Evolutionary conservation across 2,329 filamentous ascomycete species (phyloP).

Genomic region (Diaporthe sp.): DNA sequence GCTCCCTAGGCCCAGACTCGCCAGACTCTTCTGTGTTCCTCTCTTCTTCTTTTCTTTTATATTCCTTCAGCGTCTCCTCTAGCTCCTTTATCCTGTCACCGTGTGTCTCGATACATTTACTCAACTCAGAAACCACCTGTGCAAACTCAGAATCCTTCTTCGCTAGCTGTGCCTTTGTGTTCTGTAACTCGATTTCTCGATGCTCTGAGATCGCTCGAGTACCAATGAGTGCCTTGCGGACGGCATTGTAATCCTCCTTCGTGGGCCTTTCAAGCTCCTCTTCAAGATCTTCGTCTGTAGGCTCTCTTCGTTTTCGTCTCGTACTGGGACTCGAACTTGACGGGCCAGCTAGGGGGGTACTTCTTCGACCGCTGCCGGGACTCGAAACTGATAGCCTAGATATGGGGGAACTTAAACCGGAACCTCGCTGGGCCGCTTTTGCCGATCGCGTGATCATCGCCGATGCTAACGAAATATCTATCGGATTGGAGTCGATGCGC

Average conservation of each 20-base stretch:
- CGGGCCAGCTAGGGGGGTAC: too few relatives aligned
- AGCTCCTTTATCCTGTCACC: not conserved
- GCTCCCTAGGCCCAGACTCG: not conserved
- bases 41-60: too few relatives aligned
- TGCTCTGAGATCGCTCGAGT: not conserved
- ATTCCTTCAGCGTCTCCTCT: conserved; percentile 15
- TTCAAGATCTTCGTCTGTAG: not conserved
- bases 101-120: not conserved
- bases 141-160: too few relatives aligned
- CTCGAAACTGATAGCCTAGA: not conserved
- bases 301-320: too few relatives aligned
- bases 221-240: not conserved
- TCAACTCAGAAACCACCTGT: not conserved
- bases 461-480: not conserved
- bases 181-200: not conserved
- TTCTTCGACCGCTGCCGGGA: not conserved
- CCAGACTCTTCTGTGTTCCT: too few relatives aligned
- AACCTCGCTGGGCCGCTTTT: not conserved
- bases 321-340: too few relatives aligned
- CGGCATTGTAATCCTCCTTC: not conserved
- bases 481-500: not conserved
- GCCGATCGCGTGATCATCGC: not conserved
- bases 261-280: not conserved
- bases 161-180: not conserved
- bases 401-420: too few relatives aligned